A percentile compares a stretch with the other conserved stretches of the same genome.
phyloP scores from a whole-genome alignment of 306 rosid species.

The Lagenaria siceraria region DNA sequence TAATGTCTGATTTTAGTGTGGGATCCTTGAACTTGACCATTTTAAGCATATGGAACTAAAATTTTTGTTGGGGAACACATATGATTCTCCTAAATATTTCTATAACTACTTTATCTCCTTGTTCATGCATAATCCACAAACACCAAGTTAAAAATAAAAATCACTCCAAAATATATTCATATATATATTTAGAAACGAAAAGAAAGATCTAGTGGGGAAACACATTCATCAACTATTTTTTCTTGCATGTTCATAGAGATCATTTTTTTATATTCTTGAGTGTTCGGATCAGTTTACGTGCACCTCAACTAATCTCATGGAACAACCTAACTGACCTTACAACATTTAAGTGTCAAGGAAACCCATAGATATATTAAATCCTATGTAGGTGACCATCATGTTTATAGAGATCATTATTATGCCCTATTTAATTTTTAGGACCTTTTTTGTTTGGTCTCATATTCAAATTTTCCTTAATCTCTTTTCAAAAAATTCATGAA shows the following conservation, averaged over 20 bases:
- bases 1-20: background rate
- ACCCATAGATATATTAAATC: too few relatives aligned
- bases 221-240: slow-evolving; percentile 26
- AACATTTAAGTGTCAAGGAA: too few relatives aligned
- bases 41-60: background rate
- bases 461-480: background rate
- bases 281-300: too few relatives aligned
- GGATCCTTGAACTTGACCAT: slow-evolving; percentile 3
- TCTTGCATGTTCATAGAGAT: background rate
- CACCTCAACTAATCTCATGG: too few relatives aligned
- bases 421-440: slow-evolving; percentile 21
- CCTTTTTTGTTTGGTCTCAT: background rate
- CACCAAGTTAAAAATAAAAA: background rate
- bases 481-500: background rate
- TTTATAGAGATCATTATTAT: background rate
- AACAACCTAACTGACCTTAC: too few relatives aligned
- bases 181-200: background rate
- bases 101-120: background rate
- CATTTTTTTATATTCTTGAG: too few relatives aligned
- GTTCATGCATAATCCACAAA: slow-evolving; percentile 10
- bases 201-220: background rate
- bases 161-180: background rate
- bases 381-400: too few relatives aligned
- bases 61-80: background rate
- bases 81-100: background rate